These are phyloP conservation scores for Boletus pseudo-olivaceus DNA, from an alignment of 768 basidiomycete genomes.

Conservation along the genomic window DNA sequence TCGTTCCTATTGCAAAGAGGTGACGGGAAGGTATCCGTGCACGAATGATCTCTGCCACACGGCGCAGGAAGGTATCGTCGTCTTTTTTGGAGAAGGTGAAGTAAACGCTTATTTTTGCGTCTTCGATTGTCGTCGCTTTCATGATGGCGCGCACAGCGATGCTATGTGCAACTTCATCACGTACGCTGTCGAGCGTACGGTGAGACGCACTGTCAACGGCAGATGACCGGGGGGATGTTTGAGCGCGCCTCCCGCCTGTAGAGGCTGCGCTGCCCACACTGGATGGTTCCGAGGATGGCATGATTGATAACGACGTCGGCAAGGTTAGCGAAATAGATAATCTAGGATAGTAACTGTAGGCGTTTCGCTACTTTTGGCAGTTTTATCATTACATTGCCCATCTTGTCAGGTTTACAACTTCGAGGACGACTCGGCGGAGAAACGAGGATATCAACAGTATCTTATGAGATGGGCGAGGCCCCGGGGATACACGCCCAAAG, in stretches of 20 bases:
- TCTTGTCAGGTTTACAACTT: neutral
- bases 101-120: conserved; percentile 56
- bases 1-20: conserved; percentile 55
- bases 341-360: neutral
- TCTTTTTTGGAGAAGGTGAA: conserved; percentile 56
- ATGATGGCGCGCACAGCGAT: conserved; percentile 54
- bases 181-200: conserved; percentile 58
- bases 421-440: neutral
- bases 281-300: conserved; percentile 29
- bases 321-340: neutral
- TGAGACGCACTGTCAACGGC: neutral
- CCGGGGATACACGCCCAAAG: no score
- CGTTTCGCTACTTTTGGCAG: neutral
- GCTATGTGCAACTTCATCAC: conserved; percentile 55
- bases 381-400: neutral
- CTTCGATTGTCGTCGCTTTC: conserved; percentile 48
- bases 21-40: conserved; percentile 42
- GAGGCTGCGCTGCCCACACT: conserved; percentile 12
- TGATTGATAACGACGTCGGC: neutral
- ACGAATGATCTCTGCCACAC: conserved; percentile 48
- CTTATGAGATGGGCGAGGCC: no score
- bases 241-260: neutral
- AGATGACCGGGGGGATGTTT: conserved; percentile 1
- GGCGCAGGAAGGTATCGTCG: conserved; percentile 54
- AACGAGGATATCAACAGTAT: neutral